Evolutionary conservation across 345 rosid species (phyloP).

Genomic region (Brassica incana): DNA sequence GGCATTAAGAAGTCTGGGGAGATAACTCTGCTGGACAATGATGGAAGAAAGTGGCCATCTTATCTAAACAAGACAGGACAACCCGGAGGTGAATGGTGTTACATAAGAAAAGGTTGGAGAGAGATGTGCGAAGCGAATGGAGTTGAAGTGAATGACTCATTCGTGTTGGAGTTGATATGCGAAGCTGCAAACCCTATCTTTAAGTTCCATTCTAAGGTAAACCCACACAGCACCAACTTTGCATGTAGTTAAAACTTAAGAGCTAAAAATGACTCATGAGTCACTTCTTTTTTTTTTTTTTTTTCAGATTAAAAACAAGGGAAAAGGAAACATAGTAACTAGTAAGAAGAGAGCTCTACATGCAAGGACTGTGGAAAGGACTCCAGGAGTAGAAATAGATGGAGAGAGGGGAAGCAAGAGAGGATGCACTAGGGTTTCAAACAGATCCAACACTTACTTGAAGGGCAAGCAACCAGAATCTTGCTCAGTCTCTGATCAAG

Average conservation of each 20-base stretch:
- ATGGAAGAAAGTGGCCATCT: constrained; percentile 35
- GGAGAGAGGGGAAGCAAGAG: not conserved
- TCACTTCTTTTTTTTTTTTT: not conserved
- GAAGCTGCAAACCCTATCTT: constrained; percentile 20
- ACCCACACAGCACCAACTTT: not conserved
- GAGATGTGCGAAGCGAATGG: constrained; percentile 38
- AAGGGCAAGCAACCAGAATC: not conserved
- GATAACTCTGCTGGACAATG: constrained; percentile 22
- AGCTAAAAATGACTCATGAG: not conserved
- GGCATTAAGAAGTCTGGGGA: constrained; percentile 13
- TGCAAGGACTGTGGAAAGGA: constrained; percentile 2
- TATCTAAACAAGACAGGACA: constrained; percentile 15
- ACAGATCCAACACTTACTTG: not conserved
- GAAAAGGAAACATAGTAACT: not conserved
- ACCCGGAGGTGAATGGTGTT: constrained; percentile 9
- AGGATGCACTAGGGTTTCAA: not conserved
- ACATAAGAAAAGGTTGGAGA: constrained; percentile 37
- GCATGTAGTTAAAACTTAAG: not conserved
- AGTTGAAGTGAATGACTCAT: constrained; percentile 25
- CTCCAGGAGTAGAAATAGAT: not conserved
- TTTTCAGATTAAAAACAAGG: constrained; percentile 16
- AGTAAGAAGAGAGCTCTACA: constrained; percentile 19
- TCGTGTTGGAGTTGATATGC: constrained; percentile 21
- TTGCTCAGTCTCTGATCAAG: constrained; percentile 31
- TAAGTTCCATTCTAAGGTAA: constrained; percentile 34